Evolutionary conservation across 1,284 basidiomycete genomes (phyloP).

Genomic region (Fomitopsis betulina): DNA sequence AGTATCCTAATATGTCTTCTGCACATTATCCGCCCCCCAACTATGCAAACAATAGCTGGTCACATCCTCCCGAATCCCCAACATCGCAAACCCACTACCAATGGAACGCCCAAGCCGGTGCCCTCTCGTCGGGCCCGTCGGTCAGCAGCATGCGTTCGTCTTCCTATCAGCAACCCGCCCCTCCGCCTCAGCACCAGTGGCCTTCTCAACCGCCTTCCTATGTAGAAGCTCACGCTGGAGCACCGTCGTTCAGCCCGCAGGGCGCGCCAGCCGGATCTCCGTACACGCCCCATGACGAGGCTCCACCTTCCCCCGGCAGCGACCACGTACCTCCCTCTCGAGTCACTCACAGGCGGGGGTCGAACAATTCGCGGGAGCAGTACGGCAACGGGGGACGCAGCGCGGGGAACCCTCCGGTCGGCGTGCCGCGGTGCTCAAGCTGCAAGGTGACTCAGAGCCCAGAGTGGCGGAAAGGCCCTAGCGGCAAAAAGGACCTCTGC

Average conservation of each 20-base stretch:
- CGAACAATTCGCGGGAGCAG: conserved; percentile 25
- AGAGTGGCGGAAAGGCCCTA: conserved; percentile 92
- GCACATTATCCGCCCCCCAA: conserved; percentile 27
- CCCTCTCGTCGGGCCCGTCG: conserved; percentile 27
- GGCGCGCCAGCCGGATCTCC: conserved; percentile 16
- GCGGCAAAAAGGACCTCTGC: conserved; percentile 88
- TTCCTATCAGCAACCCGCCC: conserved; percentile 32
- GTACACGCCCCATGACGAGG: conserved; percentile 17
- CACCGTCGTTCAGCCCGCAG: conserved; percentile 16
- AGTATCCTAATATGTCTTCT: conserved; percentile 36
- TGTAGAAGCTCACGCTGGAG: conserved; percentile 18
- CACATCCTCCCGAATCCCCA: conserved; percentile 34
- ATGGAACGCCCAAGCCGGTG: conserved; percentile 32
- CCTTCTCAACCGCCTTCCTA: conserved; percentile 25
- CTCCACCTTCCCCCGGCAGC: conserved; percentile 24
- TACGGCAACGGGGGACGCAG: conserved; percentile 28
- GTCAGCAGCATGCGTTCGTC: conserved; percentile 46
- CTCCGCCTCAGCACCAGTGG: conserved; percentile 24
- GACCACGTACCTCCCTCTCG: conserved; percentile 64
- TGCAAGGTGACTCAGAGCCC: conserved; percentile 85
- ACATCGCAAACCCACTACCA: conserved; percentile 31
- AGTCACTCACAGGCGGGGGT: conserved; percentile 50
- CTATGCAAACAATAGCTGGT: conserved; percentile 49
- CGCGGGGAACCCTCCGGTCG: conserved; percentile 62
- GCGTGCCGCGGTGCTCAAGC: conserved; percentile 73